phyloP scores from a whole-genome alignment of 495 filamentous ascomycete species.

The Hyaloscypha finlandica region DNA sequence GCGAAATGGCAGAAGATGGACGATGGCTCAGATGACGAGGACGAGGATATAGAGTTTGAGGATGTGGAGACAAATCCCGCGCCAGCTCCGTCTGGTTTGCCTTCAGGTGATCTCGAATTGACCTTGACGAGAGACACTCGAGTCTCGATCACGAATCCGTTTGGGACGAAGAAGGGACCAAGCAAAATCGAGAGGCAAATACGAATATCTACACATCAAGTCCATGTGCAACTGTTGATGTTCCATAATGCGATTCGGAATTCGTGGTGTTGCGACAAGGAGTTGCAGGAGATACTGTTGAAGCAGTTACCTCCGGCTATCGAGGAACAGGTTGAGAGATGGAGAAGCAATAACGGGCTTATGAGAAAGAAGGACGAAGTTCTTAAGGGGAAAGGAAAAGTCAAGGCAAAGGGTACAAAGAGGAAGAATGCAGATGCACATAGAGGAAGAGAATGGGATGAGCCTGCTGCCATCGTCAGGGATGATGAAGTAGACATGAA shows the following conservation, averaged over 20 bases:
- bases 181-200: slow-evolving; percentile 81
- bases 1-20: slow-evolving; percentile 40
- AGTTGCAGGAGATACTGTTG: slow-evolving; percentile 75
- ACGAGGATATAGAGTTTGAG: slow-evolving; percentile 85
- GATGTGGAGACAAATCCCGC: slow-evolving; percentile 57
- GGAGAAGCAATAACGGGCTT: slow-evolving; percentile 67
- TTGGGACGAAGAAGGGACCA: slow-evolving; percentile 80
- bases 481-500: slow-evolving; percentile 67
- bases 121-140: slow-evolving; percentile 64
- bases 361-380: slow-evolving; percentile 37
- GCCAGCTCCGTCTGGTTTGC: slow-evolving; percentile 35
- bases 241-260: slow-evolving; percentile 90
- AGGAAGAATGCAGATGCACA: slow-evolving; percentile 42
- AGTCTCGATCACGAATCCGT: slow-evolving; percentile 54
- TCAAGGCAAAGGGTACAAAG: slow-evolving; percentile 41
- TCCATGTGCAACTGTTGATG: slow-evolving; percentile 87
- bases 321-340: slow-evolving; percentile 74
- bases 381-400: slow-evolving; percentile 38
- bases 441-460: slow-evolving; percentile 69
- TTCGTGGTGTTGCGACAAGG: slow-evolving; percentile 77
- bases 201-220: slow-evolving; percentile 74
- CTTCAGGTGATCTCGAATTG: slow-evolving; percentile 68
- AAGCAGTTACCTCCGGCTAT: slow-evolving; percentile 65
- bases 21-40: slow-evolving; percentile 42
- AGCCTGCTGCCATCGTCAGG: slow-evolving; percentile 66